Evolutionary conservation across 1,139 yeast genomes (phyloP).

Genomic region (Zygoascus meyerae): DNA sequence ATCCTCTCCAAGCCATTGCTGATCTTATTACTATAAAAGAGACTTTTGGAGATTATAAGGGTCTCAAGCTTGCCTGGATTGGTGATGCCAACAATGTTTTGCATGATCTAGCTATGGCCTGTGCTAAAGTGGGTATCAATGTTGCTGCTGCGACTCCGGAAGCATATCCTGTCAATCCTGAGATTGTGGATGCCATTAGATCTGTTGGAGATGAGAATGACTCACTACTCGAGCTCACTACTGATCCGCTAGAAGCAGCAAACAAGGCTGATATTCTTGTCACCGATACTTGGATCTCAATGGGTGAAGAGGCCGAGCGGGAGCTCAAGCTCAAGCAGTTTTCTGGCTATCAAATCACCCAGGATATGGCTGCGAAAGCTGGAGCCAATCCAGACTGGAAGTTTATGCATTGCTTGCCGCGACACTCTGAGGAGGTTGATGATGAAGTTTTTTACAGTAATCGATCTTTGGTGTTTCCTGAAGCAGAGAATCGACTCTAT

Average conservation of each 20-base stretch:
- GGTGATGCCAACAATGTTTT: slow-evolving; percentile 96
- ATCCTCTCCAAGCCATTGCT: slow-evolving; percentile 92
- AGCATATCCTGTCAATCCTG: slow-evolving; percentile 57
- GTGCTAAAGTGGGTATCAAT: slow-evolving; percentile 76
- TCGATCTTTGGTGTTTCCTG: slow-evolving; percentile 81
- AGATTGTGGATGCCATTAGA: slow-evolving; percentile 52
- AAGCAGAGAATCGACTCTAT: slow-evolving; percentile 92
- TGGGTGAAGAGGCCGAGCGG: slow-evolving; percentile 92
- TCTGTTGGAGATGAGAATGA: slow-evolving; percentile 49
- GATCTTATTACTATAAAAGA: slow-evolving; percentile 85
- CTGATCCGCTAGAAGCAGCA: slow-evolving; percentile 70
- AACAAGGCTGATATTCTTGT: slow-evolving; percentile 73
- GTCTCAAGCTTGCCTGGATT: slow-evolving; percentile 85
- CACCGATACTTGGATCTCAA: slow-evolving; percentile 96
- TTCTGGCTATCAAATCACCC: slow-evolving; percentile 76
- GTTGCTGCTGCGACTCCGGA: slow-evolving; percentile 80
- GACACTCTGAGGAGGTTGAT: slow-evolving; percentile 88
- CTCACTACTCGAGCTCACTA: slow-evolving; percentile 54
- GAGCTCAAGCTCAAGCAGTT: slow-evolving; percentile 69
- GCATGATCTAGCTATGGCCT: slow-evolving; percentile 88
- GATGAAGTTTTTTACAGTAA: slow-evolving; percentile 88
- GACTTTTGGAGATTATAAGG: slow-evolving; percentile 51
- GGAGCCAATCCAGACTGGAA: slow-evolving; percentile 67
- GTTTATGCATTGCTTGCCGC: slow-evolving; percentile 96
- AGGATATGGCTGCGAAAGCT: slow-evolving; percentile 50